Evolutionary conservation across 2,329 filamentous ascomycete species (phyloP).

Genomic region (Xylariaceae sp.): DNA sequence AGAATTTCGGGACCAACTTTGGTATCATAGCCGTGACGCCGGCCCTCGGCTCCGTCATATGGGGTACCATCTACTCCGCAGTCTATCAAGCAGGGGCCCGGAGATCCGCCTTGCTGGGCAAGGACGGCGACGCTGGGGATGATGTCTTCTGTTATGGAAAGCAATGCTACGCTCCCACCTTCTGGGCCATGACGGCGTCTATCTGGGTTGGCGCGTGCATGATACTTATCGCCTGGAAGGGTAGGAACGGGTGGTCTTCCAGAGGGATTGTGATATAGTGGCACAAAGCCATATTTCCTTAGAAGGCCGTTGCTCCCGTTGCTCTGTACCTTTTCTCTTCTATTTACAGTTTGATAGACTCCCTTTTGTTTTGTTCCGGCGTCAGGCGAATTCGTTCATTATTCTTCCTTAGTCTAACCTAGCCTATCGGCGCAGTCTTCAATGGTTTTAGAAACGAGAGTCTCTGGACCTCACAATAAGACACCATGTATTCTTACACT

Average conservation of each 20-base stretch:
- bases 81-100: slow-evolving; percentile 67
- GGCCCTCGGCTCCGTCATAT: slow-evolving; percentile 79
- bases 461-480: too few relatives aligned
- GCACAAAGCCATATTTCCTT: neutral
- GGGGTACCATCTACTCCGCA: slow-evolving; percentile 82
- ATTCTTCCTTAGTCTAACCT: too few relatives aligned
- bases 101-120: slow-evolving; percentile 31
- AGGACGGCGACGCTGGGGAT: slow-evolving; percentile 31
- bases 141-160: slow-evolving; percentile 72
- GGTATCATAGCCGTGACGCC: slow-evolving; percentile 91
- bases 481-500: too few relatives aligned
- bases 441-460: too few relatives aligned
- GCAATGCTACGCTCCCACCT: slow-evolving; percentile 73
- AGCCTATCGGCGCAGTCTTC: too few relatives aligned
- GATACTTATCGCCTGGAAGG: slow-evolving; percentile 78
- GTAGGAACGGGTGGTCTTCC: slow-evolving; percentile 66
- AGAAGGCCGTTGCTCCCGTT: too few relatives aligned
- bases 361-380: too few relatives aligned
- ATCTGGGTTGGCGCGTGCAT: slow-evolving; percentile 71
- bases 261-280: slow-evolving; percentile 63
- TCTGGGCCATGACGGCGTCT: slow-evolving; percentile 79
- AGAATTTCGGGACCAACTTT: slow-evolving; percentile 98
- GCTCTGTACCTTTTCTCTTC: neutral
- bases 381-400: too few relatives aligned
- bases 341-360: neutral